These are phyloP conservation scores for Kodamaea restingae DNA, from an alignment of 805 yeast genomes.

Conservation along the genomic window DNA sequence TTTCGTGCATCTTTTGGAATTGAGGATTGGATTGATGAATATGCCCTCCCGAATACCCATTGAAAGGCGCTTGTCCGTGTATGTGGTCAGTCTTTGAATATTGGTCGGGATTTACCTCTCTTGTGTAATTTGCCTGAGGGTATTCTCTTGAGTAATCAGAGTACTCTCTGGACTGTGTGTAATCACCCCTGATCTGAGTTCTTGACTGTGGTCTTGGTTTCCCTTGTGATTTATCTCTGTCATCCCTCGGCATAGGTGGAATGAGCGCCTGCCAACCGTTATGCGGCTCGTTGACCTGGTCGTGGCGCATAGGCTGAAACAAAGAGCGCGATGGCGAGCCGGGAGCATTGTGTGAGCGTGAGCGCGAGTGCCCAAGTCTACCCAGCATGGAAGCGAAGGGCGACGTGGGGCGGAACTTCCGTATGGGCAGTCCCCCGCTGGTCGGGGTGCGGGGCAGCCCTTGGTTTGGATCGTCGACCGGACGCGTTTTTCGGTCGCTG, in stretches of 20 bases:
- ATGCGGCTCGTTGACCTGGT: constrained; percentile 7
- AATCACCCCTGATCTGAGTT: too few species aligned
- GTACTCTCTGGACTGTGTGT: too few species aligned
- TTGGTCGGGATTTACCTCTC: too few species aligned
- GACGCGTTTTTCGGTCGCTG: constrained; percentile 4
- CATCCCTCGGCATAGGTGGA: constrained; percentile 29
- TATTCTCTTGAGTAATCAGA: too few species aligned
- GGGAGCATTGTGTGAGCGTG: constrained; percentile 14
- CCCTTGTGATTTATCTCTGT: too few species aligned
- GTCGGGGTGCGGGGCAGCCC: not conserved
- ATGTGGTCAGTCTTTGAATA: not conserved
- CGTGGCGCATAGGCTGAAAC: constrained; percentile 14
- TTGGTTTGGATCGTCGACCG: not conserved
- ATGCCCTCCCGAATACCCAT: too few species aligned
- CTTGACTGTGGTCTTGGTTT: too few species aligned
- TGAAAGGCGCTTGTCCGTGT: too few species aligned
- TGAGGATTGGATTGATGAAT: too few species aligned
- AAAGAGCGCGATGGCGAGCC: constrained; percentile 11
- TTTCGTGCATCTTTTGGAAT: too few species aligned
- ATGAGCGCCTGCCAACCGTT: constrained; percentile 28
- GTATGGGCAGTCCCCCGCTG: constrained; percentile 4
- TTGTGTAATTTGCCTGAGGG: too few species aligned
- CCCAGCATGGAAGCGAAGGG: constrained; percentile 4
- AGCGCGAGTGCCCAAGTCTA: constrained; percentile 11
- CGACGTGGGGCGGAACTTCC: constrained; percentile 4